Evolutionary conservation across 257 asterid species (phyloP).

Genomic region (Lycium barbarum): DNA sequence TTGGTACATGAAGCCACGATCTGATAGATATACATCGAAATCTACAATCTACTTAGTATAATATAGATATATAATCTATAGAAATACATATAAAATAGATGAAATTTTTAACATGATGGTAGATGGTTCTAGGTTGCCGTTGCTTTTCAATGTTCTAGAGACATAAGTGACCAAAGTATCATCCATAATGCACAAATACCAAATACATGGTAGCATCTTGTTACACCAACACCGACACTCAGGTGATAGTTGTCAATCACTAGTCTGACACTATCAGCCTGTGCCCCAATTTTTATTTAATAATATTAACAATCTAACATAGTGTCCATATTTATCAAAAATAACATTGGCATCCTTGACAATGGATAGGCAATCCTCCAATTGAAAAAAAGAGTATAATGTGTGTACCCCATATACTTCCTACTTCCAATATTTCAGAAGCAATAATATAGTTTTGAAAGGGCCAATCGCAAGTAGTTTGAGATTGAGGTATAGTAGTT

Average conservation of each 20-base stretch:
- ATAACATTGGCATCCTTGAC: not conserved
- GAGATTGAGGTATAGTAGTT: not conserved
- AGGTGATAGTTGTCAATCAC: not conserved
- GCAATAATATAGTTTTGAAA: not conserved
- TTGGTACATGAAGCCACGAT: not conserved
- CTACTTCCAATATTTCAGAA: not conserved
- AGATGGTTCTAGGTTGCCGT: not conserved
- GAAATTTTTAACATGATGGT: not conserved
- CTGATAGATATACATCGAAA: not conserved
- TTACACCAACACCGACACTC: not conserved
- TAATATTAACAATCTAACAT: not conserved
- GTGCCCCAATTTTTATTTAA: not conserved
- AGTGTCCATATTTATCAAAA: not conserved
- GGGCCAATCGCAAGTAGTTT: not conserved
- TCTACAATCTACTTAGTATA: not conserved
- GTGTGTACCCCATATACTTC: not conserved
- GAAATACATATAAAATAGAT: not conserved
- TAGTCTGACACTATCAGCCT: not conserved
- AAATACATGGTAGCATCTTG: not conserved
- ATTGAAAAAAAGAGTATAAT: not conserved
- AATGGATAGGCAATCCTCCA: not conserved
- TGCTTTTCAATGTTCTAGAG: not conserved
- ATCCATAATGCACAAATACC: constrained; percentile 1
- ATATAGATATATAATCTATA: not conserved
- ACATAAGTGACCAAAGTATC: not conserved